These are phyloP conservation scores for Colletotrichum sidae DNA, from an alignment of 2,329 filamentous ascomycete genomes.

Conservation along the genomic window DNA sequence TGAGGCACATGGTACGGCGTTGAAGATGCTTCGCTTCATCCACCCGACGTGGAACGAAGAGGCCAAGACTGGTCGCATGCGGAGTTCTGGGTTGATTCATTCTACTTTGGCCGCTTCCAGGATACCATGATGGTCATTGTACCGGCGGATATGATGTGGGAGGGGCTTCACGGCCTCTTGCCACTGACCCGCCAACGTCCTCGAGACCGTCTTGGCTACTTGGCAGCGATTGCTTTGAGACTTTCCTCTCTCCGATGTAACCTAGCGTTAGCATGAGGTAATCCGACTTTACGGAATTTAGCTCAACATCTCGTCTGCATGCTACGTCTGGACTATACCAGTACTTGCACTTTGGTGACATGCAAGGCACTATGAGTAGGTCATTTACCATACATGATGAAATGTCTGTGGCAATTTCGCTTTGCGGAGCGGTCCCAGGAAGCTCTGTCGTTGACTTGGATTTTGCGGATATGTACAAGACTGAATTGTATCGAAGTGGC, in stretches of 20 bases:
- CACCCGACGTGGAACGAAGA: constrained; percentile 15
- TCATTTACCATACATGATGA: no score
- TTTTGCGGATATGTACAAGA: no score
- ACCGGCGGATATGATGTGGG: background rate
- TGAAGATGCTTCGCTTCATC: constrained; percentile 25
- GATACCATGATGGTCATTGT: constrained; percentile 22
- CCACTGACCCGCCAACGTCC: background rate
- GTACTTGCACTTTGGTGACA: no score
- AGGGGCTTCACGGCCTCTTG: background rate
- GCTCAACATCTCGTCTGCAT: no score
- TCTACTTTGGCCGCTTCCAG: constrained; percentile 18
- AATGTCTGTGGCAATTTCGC: no score
- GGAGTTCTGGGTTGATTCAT: constrained; percentile 34
- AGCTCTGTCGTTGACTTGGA: no score
- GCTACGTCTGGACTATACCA: no score
- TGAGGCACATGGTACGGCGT: constrained; percentile 31
- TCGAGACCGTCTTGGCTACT: constrained; percentile 17
- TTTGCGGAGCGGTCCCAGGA: no score
- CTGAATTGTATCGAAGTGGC: no score
- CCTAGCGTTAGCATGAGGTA: constrained; percentile 23
- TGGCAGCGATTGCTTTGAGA: constrained; percentile 32
- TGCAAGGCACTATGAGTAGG: no score
- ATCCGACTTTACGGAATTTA: background rate
- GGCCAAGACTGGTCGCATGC: constrained; percentile 24
- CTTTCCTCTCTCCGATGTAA: constrained; percentile 11